Evolutionary conservation across 257 asterid species (phyloP).

Genomic region (Gentiana macrophylla): DNA sequence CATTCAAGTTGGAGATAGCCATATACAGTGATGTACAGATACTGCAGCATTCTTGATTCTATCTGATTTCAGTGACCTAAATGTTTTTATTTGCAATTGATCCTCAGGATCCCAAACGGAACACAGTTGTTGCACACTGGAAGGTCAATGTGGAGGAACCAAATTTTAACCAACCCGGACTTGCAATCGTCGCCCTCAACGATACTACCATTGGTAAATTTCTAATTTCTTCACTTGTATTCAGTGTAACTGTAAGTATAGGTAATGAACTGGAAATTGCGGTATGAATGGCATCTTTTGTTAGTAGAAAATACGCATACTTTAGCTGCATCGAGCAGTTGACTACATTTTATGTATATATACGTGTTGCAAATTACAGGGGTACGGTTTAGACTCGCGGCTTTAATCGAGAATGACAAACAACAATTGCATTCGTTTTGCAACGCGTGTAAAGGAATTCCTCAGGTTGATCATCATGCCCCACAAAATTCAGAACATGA

Average conservation of each 20-base stretch:
- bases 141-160: conserved; percentile 90
- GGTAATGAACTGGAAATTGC: too few relatives aligned
- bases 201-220: conserved; percentile 39
- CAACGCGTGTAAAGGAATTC: conserved; percentile 96
- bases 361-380: conserved; percentile 24
- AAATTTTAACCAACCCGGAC: conserved; percentile 58
- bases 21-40: conserved; percentile 63
- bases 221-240: conserved; percentile 23
- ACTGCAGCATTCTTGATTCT: not conserved
- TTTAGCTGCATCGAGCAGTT: too few relatives aligned
- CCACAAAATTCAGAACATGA: conserved; percentile 47
- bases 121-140: conserved; percentile 72
- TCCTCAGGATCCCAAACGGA: conserved; percentile 81
- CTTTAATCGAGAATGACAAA: conserved; percentile 47
- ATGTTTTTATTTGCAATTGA: too few relatives aligned
- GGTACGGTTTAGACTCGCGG: conserved; percentile 54
- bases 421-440: conserved; percentile 67
- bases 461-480: conserved; percentile 74
- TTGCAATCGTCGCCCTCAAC: conserved; percentile 45
- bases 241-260: not conserved
- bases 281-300: too few relatives aligned
- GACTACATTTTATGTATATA: too few relatives aligned
- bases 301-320: too few relatives aligned
- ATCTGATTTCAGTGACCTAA: too few relatives aligned
- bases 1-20: conserved; percentile 90